Evolutionary conservation across 2,329 filamentous ascomycete species (phyloP), one percentile per base, ranked within the genome.

Genomic region (Microsporum canis): DNA sequence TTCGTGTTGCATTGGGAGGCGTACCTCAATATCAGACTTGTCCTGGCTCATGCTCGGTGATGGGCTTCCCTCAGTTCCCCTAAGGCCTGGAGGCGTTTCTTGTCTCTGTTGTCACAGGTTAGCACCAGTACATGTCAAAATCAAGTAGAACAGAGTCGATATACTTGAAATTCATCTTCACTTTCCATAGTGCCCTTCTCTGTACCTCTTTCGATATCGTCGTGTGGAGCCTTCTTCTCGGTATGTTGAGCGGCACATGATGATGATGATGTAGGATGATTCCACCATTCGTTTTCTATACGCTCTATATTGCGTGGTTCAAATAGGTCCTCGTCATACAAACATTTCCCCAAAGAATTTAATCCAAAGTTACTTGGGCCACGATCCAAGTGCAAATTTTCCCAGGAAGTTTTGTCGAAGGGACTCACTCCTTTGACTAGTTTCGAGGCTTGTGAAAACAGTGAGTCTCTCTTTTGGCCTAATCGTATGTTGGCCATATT

Each of bases 361-460:
- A 31, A 59, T 34, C 14, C 47, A 57, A 29, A 58, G 31, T 34
- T 57, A 17, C 14, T 51, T 27, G 45, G 47, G 43, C n/a, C 27
- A 39, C 29, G 6, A n/a, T 23, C 60, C 7, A 59, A 62, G 36
- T 68, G 65, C 51, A 73, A 69, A 31, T 65, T 65, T 5, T 70
- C 68, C 80, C 82, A 84, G 2, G 65, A 63, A 23, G 71, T 65
- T 64, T 80, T 75, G 62, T 83, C 75, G 64, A 86, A 86, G 7
- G 72, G 71, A 4, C 75, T 77, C 47, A 84, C 72, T 0, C 83
- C 83, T 67, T 78, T 79, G 39, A 86, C 76, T 64, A 80, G 73
- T 65, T 73, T 77, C 12, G 77, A 79, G n/a, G 81, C 77, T 65
- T 82, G 79, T 63, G 78, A 72, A 62, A 81, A 72, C 64, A 78